These are phyloP conservation scores for Paramyrothecium roridum DNA, from an alignment of 2,329 filamentous ascomycete genomes.

Conservation along the genomic window DNA sequence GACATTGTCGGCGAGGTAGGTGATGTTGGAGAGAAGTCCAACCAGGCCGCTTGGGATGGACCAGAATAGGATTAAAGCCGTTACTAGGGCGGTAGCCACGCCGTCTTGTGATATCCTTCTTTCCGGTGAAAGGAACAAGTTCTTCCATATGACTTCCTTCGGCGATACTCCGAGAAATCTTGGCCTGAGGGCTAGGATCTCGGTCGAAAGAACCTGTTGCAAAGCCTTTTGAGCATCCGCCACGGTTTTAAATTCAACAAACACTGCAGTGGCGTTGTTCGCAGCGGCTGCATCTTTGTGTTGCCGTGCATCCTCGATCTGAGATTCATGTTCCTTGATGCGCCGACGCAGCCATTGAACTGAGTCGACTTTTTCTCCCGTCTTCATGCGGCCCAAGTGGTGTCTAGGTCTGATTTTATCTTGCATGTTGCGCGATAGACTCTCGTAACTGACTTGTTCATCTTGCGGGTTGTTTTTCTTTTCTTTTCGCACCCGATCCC, in stretches of 20 bases:
- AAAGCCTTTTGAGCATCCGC: not conserved
- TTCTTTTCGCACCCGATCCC: not conserved
- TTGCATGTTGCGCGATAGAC: not conserved
- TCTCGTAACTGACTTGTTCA: not conserved
- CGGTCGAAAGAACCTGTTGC: not conserved
- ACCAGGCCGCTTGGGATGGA: not conserved
- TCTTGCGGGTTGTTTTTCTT: not conserved
- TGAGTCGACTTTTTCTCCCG: not conserved
- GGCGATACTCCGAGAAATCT: not conserved
- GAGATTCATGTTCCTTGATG: not conserved
- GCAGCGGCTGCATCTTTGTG: not conserved
- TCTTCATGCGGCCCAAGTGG: not conserved
- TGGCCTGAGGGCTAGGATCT: not conserved
- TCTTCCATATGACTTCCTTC: not conserved
- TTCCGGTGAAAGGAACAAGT: not conserved
- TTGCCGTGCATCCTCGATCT: not conserved
- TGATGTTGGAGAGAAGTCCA: slow-evolving; percentile 1
- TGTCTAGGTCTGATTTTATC: not conserved
- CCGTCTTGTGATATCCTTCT: not conserved
- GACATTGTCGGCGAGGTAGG: not conserved
- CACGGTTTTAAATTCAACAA: not conserved
- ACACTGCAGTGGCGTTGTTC: not conserved
- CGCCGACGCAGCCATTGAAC: not conserved
- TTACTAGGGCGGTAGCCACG: not conserved
- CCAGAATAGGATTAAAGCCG: not conserved